A percentile compares a stretch with the other conserved stretches of the same genome.
phyloP scores from a whole-genome alignment of 345 rosid genomes.

The Streptanthus diversifolius region DNA sequence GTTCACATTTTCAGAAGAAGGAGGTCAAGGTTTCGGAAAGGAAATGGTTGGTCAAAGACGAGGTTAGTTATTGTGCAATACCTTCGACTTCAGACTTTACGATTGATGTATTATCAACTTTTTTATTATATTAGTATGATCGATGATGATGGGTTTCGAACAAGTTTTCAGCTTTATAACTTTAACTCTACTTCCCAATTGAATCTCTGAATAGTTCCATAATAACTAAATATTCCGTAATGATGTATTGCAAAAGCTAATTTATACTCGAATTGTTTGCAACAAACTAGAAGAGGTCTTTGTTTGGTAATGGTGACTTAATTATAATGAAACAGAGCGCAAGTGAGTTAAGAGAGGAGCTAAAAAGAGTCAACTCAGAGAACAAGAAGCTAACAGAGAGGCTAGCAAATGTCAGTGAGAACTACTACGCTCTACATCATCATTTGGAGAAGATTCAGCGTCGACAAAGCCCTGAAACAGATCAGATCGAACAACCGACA shows the following conservation, averaged over 20 bases:
- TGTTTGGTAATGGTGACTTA: neutral
- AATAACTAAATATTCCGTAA: neutral
- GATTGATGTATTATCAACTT: neutral
- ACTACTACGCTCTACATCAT: constrained; percentile 33
- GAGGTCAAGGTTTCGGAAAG: constrained; percentile 26
- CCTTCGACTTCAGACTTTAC: neutral
- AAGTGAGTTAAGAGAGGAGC: constrained; percentile 40
- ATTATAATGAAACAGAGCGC: constrained; percentile 30
- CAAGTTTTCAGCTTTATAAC: neutral
- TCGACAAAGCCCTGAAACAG: constrained; percentile 20
- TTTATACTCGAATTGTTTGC: neutral
- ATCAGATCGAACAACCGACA: constrained; percentile 15
- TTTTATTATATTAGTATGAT: neutral
- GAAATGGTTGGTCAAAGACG: constrained; percentile 33
- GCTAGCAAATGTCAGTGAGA: constrained; percentile 34
- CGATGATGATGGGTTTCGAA: neutral
- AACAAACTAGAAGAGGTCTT: neutral
- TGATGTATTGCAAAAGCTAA: neutral
- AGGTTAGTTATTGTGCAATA: constrained; percentile 36
- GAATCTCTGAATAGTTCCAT: neutral
- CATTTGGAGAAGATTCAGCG: constrained; percentile 41
- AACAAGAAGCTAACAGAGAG: constrained; percentile 54
- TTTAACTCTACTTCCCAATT: neutral
- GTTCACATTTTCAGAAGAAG: constrained; percentile 36
- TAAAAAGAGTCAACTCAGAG: constrained; percentile 46